Percentiles rank a stretch among this genome's conserved stretches.
These are phyloP conservation scores for Tanacetum coccineum DNA, from an alignment of 129 eudicot species.

Conservation along the genomic window DNA sequence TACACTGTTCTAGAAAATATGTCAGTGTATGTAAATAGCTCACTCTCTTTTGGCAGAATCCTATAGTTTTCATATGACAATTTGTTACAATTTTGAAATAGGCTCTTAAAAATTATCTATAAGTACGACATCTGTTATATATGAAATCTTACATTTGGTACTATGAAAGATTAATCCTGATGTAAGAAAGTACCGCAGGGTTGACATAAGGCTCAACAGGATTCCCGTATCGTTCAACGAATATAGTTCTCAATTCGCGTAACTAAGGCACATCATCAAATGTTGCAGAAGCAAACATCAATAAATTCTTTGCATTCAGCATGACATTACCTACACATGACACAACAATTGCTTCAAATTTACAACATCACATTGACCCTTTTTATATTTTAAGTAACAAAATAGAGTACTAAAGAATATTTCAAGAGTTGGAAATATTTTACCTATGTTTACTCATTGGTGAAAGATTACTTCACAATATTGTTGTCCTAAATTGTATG, in stretches of 20 bases:
- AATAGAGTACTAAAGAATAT: background rate
- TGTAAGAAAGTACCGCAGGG: constrained; percentile 45
- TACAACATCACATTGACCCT: background rate
- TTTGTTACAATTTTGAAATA: constrained; percentile 12
- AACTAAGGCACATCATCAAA: constrained; percentile 91
- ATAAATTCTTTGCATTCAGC: constrained; percentile 75
- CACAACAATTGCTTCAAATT: background rate
- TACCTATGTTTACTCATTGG: constrained; percentile 45
- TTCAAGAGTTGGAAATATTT: background rate
- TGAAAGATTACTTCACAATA: constrained; percentile 46
- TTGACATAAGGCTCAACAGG: constrained; percentile 54
- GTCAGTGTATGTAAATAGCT: constrained; percentile 36
- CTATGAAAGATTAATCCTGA: constrained; percentile 8
- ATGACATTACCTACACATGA: constrained; percentile 65
- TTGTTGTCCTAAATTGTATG: too few relatives aligned
- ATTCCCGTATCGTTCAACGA: constrained; percentile 62
- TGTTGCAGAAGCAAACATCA: constrained; percentile 88
- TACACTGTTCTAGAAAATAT: constrained; percentile 31
- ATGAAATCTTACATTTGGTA: constrained; percentile 69
- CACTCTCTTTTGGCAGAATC: constrained; percentile 60
- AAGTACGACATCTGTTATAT: background rate
- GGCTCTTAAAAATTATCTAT: too few relatives aligned
- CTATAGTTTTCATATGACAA: constrained; percentile 25
- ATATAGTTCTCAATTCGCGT: constrained; percentile 59
- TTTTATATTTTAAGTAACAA: background rate